Conservation (phyloP, 768 basidiomycete genomes). For the Lentinula boryana region DNA sequence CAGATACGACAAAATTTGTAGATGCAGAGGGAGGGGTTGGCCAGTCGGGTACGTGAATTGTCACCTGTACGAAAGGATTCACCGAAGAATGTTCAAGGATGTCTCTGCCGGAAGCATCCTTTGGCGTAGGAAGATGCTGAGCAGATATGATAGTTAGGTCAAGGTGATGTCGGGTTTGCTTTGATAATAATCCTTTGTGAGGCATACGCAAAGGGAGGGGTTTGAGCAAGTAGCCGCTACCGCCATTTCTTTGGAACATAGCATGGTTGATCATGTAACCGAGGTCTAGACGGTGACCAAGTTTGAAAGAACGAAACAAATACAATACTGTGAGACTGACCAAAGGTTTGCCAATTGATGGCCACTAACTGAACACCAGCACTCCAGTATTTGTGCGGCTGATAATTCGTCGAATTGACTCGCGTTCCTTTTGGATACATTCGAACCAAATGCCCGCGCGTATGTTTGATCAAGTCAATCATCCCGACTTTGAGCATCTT, state of each 20-base stretch:
- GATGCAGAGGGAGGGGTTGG: conserved; percentile 13
- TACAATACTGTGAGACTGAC: conserved; percentile 35
- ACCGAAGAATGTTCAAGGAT: conserved; percentile 46
- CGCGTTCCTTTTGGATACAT: conserved; percentile 84
- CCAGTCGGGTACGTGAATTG: conserved; percentile 76
- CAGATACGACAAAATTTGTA: not conserved
- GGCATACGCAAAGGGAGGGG: conserved; percentile 67
- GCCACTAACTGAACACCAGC: conserved; percentile 87
- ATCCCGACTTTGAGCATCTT: conserved; percentile 63
- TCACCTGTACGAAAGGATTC: conserved; percentile 80
- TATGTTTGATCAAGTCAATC: conserved; percentile 81
- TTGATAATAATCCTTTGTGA: conserved; percentile 51
- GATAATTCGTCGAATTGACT: conserved; percentile 80
- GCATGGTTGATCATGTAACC: conserved; percentile 92
- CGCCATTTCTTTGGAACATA: conserved; percentile 92
- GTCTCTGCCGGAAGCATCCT: conserved; percentile 58
- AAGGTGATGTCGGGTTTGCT: conserved; percentile 52
- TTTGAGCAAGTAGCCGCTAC: conserved; percentile 86
- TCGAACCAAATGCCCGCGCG: conserved; percentile 72
- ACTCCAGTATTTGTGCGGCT: conserved; percentile 87
- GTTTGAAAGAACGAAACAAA: not conserved
- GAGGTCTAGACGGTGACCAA: conserved; percentile 46
- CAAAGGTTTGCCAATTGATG: conserved; percentile 96
- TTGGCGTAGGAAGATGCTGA: conserved; percentile 79
- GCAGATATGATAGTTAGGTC: conserved; percentile 79